phyloP scores from a whole-genome alignment of 1,284 basidiomycete genomes.

The Ceratobasidium sp. region DNA sequence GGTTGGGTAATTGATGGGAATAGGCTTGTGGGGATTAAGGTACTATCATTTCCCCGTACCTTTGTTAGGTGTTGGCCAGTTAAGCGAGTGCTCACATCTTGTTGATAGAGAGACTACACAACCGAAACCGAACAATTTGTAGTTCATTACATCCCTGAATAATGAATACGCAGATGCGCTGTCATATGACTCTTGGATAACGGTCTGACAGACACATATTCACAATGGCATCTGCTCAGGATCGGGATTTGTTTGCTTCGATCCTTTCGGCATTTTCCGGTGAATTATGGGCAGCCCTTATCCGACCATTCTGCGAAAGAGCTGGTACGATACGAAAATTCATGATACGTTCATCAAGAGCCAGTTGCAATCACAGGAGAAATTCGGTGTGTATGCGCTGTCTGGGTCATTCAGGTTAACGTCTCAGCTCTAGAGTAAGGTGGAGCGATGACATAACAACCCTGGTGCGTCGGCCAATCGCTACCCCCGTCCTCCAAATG shows the following conservation, averaged over 20 bases:
- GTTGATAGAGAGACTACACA: background rate
- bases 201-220: too few relatives aligned
- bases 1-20: conserved; percentile 3
- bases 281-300: background rate
- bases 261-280: background rate
- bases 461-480: background rate
- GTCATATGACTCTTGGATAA: too few relatives aligned
- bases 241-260: background rate
- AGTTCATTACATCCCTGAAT: background rate
- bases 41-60: background rate
- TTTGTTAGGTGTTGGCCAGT: background rate
- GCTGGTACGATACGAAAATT: background rate
- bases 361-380: too few relatives aligned
- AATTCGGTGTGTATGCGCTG: too few relatives aligned
- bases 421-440: too few relatives aligned
- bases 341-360: too few relatives aligned
- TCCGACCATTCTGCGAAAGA: background rate
- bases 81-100: background rate
- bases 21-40: background rate
- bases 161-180: too few relatives aligned
- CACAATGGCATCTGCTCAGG: too few relatives aligned
- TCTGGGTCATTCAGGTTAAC: too few relatives aligned
- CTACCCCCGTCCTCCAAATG: background rate
- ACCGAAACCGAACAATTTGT: background rate
- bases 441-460: too few relatives aligned